phyloP scores from a whole-genome alignment of 495 filamentous ascomycete species.

The Daldinia childiae region DNA sequence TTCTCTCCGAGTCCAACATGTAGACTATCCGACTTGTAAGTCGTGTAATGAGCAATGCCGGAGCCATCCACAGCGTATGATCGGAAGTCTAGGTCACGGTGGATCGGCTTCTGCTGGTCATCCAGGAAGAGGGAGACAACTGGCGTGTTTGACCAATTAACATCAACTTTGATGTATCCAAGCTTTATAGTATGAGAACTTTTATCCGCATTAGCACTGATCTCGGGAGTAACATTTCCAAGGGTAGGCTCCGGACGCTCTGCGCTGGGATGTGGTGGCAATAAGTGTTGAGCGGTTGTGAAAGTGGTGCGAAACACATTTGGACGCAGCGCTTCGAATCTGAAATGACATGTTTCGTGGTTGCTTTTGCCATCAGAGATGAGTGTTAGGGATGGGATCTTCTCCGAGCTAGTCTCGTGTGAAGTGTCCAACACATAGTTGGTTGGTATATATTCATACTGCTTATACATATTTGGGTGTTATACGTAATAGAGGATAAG shows the following conservation, averaged over 20 bases:
- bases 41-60: slow-evolving; percentile 69
- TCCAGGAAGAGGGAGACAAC: slow-evolving; percentile 65
- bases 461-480: slow-evolving; percentile 34
- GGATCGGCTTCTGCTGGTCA: slow-evolving; percentile 58
- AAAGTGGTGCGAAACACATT: slow-evolving; percentile 74
- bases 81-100: slow-evolving; percentile 67
- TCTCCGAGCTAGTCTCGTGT: not conserved
- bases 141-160: slow-evolving; percentile 66
- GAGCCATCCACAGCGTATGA: slow-evolving; percentile 68
- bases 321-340: slow-evolving; percentile 65
- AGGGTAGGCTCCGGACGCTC: slow-evolving; percentile 53
- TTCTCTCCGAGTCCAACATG: slow-evolving; percentile 77
- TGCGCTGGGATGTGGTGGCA: slow-evolving; percentile 69
- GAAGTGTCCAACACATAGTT: slow-evolving; percentile 32
- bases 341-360: slow-evolving; percentile 58
- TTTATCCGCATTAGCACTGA: slow-evolving; percentile 45
- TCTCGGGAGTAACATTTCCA: slow-evolving; percentile 40
- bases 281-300: slow-evolving; percentile 63
- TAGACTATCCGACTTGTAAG: slow-evolving; percentile 64
- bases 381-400: slow-evolving; percentile 50
- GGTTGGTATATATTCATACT: slow-evolving; percentile 41
- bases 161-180: slow-evolving; percentile 57
- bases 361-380: slow-evolving; percentile 50
- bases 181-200: slow-evolving; percentile 52
- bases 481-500: not conserved